Evolutionary conservation across 257 asterid genomes (phyloP), one percentile per base, ranked within the genome.

Genomic region (Nicotiana paniculata): DNA sequence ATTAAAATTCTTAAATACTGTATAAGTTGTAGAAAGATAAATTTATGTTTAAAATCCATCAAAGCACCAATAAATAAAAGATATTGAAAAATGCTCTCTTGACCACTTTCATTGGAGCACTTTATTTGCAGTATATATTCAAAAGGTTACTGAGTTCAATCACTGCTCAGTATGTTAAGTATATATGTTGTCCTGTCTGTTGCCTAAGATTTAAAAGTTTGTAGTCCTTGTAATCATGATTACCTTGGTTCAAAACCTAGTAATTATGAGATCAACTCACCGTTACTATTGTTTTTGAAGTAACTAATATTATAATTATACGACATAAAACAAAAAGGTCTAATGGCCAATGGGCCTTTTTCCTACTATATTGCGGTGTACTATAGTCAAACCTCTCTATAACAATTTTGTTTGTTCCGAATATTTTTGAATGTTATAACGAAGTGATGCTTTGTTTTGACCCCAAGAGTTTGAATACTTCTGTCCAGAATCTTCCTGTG

Each of bases 191-290:
- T 39, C 77, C n/a, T 69, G 77, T 69, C 77, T 8, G 77, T 39
- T 77, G 16, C 15, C 43, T 35, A 35, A 16, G 9, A 78, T 43
- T 78, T 59, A 70, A 59, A 26, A 46, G 15, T 46, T 32, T 12
- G 4, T 72, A 72, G 21, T 72, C 61, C 61, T 33, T 1, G 39
- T 46, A 78, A 78, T 35, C 37, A 78, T 78, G 58, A 59, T 61
- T 59, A 4, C 21, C 39, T n/a, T 59, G 59, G 82, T 43, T 26
- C 55, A 78, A 78, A 78, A 78, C 12, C 39, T 24, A 10, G 21
- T 78, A 78, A 78, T 78, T 33, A 78, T 78, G n/a, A 57, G 33
- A 59, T 78, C 82, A 55, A 78, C 67, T 35, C 81, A 78, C 81
- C 24, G 10, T 26, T 54, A 58, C 32, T 33, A 17, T 8, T 62